phyloP scores from a whole-genome alignment of 148 eudicot genomes.

The Drosera capensis region DNA sequence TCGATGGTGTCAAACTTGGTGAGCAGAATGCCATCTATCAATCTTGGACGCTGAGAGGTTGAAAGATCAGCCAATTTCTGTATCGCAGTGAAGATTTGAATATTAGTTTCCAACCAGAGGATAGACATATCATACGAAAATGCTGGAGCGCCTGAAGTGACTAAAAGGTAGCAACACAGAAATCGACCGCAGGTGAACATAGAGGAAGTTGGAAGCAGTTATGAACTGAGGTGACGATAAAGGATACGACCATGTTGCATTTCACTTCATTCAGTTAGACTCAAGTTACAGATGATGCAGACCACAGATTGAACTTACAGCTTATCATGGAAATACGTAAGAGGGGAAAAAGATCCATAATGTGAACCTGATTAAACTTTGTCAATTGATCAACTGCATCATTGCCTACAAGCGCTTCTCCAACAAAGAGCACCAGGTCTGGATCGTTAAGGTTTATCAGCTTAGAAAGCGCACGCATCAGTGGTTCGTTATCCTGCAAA shows the following conservation, averaged over 20 bases:
- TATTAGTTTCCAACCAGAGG: too few relatives aligned
- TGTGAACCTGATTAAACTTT: constrained; percentile 74
- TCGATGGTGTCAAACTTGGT: constrained; percentile 97
- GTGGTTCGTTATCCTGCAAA: constrained; percentile 84
- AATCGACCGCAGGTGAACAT: background rate
- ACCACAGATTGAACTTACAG: too few relatives aligned
- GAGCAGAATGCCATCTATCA: constrained; percentile 95
- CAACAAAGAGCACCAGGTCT: constrained; percentile 87
- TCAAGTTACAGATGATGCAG: too few relatives aligned
- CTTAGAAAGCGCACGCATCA: constrained; percentile 94
- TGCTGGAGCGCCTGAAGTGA: too few relatives aligned
- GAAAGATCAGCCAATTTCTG: constrained; percentile 93
- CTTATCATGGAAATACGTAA: background rate
- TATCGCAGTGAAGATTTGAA: constrained; percentile 10
- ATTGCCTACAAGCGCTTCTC: constrained; percentile 95
- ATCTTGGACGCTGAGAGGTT: constrained; percentile 56
- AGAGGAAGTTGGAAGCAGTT: too few relatives aligned
- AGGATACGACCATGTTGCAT: too few relatives aligned
- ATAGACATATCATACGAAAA: too few relatives aligned
- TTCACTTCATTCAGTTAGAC: too few relatives aligned
- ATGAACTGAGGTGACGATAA: too few relatives aligned
- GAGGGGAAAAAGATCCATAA: background rate
- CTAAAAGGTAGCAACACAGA: too few relatives aligned
- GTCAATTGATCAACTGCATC: constrained; percentile 93
- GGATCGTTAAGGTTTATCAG: constrained; percentile 76